phyloP scores from a whole-genome alignment of 495 filamentous ascomycete species.

The Talaromyces adpressus region DNA sequence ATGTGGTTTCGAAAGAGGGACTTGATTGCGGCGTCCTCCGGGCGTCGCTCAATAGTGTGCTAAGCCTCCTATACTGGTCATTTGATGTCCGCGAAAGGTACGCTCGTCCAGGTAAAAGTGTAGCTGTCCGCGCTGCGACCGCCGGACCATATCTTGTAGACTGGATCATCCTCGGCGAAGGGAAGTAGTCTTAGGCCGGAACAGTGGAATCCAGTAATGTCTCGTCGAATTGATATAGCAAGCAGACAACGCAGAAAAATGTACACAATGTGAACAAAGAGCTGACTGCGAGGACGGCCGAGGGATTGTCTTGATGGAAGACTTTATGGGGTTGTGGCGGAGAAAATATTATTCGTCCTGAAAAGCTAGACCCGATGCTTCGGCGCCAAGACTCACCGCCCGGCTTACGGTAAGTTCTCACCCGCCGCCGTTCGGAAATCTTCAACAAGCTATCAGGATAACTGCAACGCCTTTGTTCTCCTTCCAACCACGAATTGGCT shows the following conservation, averaged over 20 bases:
- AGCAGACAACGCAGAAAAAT: not conserved
- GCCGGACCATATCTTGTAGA: constrained; percentile 28
- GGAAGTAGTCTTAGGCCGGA: not conserved
- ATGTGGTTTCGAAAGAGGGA: not conserved
- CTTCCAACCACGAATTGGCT: not conserved
- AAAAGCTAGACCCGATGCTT: constrained; percentile 3
- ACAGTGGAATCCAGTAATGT: not conserved
- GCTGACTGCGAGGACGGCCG: not conserved
- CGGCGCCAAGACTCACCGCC: constrained; percentile 7
- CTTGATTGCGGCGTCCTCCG: not conserved
- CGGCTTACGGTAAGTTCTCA: not conserved
- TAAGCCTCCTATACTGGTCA: constrained; percentile 2
- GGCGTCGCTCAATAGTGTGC: constrained; percentile 3
- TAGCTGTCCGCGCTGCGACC: constrained; percentile 35
- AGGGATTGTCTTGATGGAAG: not conserved
- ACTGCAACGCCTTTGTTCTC: not conserved
- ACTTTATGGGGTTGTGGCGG: constrained; percentile 4
- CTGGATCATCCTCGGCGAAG: constrained; percentile 34
- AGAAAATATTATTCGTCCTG: constrained; percentile 10
- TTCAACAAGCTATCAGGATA: not conserved
- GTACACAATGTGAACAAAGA: not conserved
- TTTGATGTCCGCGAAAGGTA: constrained; percentile 5
- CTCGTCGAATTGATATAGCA: not conserved
- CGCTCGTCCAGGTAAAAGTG: constrained; percentile 13
- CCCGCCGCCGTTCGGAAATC: not conserved